phyloP scores from a whole-genome alignment of 805 yeast genomes.

The Nakazawaea holstii region DNA sequence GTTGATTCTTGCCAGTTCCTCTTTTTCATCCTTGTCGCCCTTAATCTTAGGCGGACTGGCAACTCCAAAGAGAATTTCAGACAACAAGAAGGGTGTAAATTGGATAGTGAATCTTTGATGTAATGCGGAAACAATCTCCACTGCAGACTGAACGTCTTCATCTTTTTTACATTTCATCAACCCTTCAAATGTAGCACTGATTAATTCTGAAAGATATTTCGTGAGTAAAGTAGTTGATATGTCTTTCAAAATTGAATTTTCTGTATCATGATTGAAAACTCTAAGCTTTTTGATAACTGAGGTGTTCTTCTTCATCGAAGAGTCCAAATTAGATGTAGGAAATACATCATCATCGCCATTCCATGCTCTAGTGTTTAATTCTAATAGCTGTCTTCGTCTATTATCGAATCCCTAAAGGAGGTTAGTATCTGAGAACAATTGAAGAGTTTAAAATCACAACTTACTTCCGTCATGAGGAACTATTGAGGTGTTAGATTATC shows the following conservation, averaged over 20 bases:
- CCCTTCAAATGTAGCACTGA: slow-evolving; percentile 59
- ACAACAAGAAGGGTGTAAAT: slow-evolving; percentile 47
- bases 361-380: slow-evolving; percentile 48
- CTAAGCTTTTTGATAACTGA: slow-evolving; percentile 71
- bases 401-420: slow-evolving; percentile 9
- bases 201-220: slow-evolving; percentile 69
- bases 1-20: slow-evolving; percentile 32
- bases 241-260: slow-evolving; percentile 48
- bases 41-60: slow-evolving; percentile 23
- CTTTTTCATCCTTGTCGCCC: slow-evolving; percentile 28
- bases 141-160: slow-evolving; percentile 57
- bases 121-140: slow-evolving; percentile 62
- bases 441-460: slow-evolving; percentile 12
- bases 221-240: slow-evolving; percentile 58
- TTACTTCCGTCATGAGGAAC: neutral
- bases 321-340: slow-evolving; percentile 40
- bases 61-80: slow-evolving; percentile 36
- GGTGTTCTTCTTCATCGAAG: slow-evolving; percentile 78
- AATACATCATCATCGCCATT: slow-evolving; percentile 33
- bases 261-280: slow-evolving; percentile 47
- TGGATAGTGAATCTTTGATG: slow-evolving; percentile 64
- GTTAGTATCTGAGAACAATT: slow-evolving; percentile 3
- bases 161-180: slow-evolving; percentile 43
- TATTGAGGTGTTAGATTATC: too few relatives aligned
- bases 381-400: slow-evolving; percentile 26